Base-by-base conservation (phyloP, 2,329 filamentous ascomycete genomes). In the Sporothrix mexicana region DNA sequence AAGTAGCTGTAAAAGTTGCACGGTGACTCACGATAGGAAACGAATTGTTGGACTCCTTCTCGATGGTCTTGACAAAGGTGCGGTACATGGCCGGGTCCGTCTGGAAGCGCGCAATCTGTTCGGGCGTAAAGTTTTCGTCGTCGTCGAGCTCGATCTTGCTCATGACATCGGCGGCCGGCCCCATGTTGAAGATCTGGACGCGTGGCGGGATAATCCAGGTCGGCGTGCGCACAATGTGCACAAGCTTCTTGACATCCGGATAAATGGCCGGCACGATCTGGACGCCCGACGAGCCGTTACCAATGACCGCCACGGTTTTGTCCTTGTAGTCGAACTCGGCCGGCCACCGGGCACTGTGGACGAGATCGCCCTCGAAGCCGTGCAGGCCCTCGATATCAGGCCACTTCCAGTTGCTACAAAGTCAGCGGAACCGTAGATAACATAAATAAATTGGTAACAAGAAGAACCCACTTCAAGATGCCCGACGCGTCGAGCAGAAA, bases 321-420 rank as follows among this genome's bases (percentile, higher is more conserved):
- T 82, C 83, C n/a, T 80, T 77, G 72, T 83, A 82, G 68, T 87
- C 83, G 55, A 87, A 85, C 20, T 81, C 78, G 43, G 84, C 79
- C 0, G 86, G 85, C 87, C 87, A 90, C 17, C 80, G 80, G 1
- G 87, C 87, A 3, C 84, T 88, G 77, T 90, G 87, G 45, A 89
- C 79, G 7, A 87, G 75, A 0, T 82, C 77, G 9, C 87, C 87
- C 59, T 82, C 77, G 76, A 86, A 89, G 12, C 78, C 76, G 1
- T 84, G 76, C 2, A 87, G 77, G 0, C 83, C 84, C 0, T 84
- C 78, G 5, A 88, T 82, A 41, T 85, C 81, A 1, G 87, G 87
- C 83, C 85, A 87, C 74, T 83, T 86, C 82, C 85, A 87, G 74
- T 86, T 83, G 77, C 85, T 86, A 25, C 36, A 17, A 3, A 9